Evolutionary conservation across 257 asterid genomes (phyloP), one percentile per base, ranked within the genome.

Genomic region (Solanum sejunctum): DNA sequence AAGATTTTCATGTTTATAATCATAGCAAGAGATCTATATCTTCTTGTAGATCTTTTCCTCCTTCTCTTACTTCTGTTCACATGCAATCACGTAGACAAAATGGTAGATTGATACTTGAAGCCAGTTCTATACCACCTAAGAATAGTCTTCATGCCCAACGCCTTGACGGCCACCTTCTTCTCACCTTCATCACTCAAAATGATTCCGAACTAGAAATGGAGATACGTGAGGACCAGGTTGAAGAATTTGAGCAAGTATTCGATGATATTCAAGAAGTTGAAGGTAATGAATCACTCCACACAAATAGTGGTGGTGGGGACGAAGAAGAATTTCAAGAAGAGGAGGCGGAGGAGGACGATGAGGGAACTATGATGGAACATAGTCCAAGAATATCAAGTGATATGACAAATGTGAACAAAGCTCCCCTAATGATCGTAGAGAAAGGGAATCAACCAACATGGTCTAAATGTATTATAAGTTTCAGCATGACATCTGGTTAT

Each of bases 31-130:
- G 85, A 26, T 13, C 9, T 1, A 4, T 36, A 32, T 61, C 87
- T 23, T 92, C 92, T 7, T 84, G 84, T 3, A n/a, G 84, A 69
- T 91, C 97, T 2, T 92, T 93, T 58, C 99, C 99, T 6, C 99
- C 99, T 12, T 96, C 95, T 17, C 89, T 94, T 11, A 84, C 85
- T 32, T 87, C 95, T 1, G 86, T 92, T 10, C 96, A 86, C 85
- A 86, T 96, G 92, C 92, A 91, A 8, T 88, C 98, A 0, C 92
- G 32, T 83, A 85, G 98, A 18, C 89, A 86, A 78, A 88, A 92
- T 36, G 99, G 98, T 0, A 84, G 98, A 90, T 85, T 94, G 81
- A 91, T 94, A 58, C 92, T 96, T 12, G 96, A 96, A 88, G 96
- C 96, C 0, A 90, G 93, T 61, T 84, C 94, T 0, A 90, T 89